Conservation (phyloP, 768 basidiomycete genomes). For the Brasilioporus rufonigricans region DNA sequence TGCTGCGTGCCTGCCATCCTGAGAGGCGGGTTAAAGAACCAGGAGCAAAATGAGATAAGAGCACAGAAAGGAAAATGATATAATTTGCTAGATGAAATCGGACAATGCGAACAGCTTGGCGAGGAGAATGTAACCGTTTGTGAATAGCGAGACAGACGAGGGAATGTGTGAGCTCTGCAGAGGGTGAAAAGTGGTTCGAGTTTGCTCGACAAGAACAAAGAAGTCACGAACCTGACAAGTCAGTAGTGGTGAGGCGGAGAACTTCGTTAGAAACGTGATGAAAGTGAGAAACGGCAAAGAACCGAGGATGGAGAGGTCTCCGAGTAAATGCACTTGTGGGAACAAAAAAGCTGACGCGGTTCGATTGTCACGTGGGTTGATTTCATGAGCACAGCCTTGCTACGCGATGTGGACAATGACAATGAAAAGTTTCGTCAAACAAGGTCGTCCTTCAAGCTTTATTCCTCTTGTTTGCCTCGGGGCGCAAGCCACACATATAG, state of each 20-base stretch:
- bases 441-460: too few species aligned
- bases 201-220: background rate
- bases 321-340: constrained; percentile 13
- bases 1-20: constrained; percentile 51
- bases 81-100: constrained; percentile 3
- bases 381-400: constrained; percentile 8
- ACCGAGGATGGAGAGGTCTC: constrained; percentile 6
- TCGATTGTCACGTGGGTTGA: constrained; percentile 35
- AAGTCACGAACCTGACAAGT: constrained; percentile 13
- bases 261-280: constrained; percentile 15
- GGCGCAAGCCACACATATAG: background rate
- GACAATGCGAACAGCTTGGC: background rate
- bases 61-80: constrained; percentile 4
- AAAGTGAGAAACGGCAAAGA: constrained; percentile 5
- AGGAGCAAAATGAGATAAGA: constrained; percentile 4
- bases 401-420: too few species aligned
- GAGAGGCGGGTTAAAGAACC: constrained; percentile 7
- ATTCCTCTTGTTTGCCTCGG: background rate
- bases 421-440: too few species aligned
- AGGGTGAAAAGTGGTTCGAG: background rate
- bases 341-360: constrained; percentile 26
- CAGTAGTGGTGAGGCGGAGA: constrained; percentile 9
- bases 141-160: constrained; percentile 12
- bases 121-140: background rate
- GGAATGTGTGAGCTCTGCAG: constrained; percentile 27